A percentile compares a stretch with the other conserved stretches of the same genome.
Evolutionary conservation across 169 alveolate species (phyloP).

Genomic region (Plasmodium sp.): DNA sequence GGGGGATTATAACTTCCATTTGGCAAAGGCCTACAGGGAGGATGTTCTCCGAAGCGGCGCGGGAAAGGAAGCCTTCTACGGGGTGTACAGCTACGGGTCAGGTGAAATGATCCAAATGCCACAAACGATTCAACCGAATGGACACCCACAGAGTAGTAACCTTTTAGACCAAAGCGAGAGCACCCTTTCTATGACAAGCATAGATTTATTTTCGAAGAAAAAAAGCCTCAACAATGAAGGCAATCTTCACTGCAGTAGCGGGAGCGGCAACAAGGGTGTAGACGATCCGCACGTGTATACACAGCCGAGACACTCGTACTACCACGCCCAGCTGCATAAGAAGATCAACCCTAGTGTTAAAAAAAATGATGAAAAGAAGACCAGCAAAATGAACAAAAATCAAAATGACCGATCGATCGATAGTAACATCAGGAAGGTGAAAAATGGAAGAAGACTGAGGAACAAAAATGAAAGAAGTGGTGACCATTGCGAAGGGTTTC

Average conservation of each 20-base stretch:
- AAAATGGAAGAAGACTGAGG: not conserved
- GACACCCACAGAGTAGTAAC: not conserved
- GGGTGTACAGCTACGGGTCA: not conserved
- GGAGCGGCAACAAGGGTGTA: not conserved
- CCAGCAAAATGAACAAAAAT: not conserved
- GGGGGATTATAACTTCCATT: not conserved
- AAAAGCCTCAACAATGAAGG: not conserved
- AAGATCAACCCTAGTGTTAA: not conserved
- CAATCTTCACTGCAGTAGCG: not conserved
- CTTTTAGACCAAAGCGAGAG: not conserved
- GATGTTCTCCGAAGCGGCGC: not conserved
- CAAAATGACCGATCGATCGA: not conserved
- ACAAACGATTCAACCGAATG: not conserved
- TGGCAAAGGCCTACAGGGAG: not conserved
- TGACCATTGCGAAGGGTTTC: not conserved
- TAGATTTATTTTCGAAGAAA: constrained; percentile 4
- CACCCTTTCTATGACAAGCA: not conserved
- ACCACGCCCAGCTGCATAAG: not conserved
- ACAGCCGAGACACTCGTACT: not conserved
- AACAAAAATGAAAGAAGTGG: not conserved
- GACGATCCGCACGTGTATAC: not conserved
- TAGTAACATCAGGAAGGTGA: not conserved
- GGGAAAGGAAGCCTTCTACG: not conserved
- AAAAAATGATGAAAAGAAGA: not conserved
- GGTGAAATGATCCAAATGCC: not conserved